Percentiles rank a stretch among this genome's conserved stretches.
phyloP scores from a whole-genome alignment of 805 yeast genomes.

The Wickerhamomyces bovis region DNA sequence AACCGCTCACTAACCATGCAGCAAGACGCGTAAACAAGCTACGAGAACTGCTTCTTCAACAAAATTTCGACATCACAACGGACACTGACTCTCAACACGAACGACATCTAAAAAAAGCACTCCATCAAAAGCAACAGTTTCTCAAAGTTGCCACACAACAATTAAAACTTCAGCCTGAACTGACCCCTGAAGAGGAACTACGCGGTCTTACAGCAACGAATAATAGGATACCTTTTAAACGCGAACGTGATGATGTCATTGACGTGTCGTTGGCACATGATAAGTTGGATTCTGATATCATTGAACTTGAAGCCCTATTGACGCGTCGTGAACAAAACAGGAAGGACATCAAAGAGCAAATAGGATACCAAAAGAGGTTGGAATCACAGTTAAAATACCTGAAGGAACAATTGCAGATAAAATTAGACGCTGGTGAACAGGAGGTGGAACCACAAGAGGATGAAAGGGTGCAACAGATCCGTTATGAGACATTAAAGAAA shows the following conservation, averaged over 20 bases:
- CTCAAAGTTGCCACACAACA: background rate
- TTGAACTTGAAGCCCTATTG: slow-evolving; percentile 5
- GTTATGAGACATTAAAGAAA: background rate
- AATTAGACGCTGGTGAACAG: background rate
- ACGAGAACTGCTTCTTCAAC: background rate
- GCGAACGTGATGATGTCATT: slow-evolving; percentile 21
- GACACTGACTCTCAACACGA: background rate
- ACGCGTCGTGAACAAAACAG: background rate
- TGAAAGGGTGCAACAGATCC: background rate
- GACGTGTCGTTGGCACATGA: slow-evolving; percentile 15
- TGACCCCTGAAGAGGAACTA: background rate
- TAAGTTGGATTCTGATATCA: slow-evolving; percentile 12
- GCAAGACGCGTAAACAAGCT: background rate
- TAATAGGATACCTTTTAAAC: slow-evolving; percentile 14
- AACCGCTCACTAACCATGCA: background rate
- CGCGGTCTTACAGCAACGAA: slow-evolving; percentile 8
- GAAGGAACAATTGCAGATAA: background rate
- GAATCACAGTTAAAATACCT: slow-evolving; percentile 2
- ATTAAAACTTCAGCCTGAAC: background rate
- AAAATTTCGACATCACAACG: background rate
- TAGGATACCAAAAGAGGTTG: slow-evolving; percentile 4
- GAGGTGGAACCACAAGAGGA: background rate
- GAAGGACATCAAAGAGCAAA: background rate
- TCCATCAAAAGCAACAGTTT: background rate
- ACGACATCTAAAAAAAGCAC: background rate